Conservation (phyloP, 1,284 basidiomycete species). For the Mixia osmundae region DNA sequence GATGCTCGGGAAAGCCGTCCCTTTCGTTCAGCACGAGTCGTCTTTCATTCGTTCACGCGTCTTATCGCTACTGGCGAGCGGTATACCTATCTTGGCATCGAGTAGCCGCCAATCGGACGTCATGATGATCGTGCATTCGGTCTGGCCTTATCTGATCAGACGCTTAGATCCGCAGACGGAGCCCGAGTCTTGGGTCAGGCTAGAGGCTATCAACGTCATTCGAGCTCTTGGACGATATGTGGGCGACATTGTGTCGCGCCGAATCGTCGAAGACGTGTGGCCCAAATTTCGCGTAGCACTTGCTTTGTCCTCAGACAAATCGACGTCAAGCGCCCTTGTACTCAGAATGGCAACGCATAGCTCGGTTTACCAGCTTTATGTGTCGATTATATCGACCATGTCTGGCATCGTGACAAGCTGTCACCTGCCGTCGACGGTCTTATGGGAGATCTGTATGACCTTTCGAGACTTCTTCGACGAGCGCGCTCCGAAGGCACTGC, state of each 20-base stretch:
- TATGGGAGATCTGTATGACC: no score
- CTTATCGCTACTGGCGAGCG: slow-evolving; percentile 41
- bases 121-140: slow-evolving; percentile 53
- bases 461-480: no score
- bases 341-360: no score
- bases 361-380: no score
- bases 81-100: slow-evolving; percentile 38
- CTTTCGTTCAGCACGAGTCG: slow-evolving; percentile 67
- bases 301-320: no score
- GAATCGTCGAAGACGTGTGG: slow-evolving; percentile 75
- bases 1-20: slow-evolving; percentile 61
- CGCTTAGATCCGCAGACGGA: slow-evolving; percentile 27
- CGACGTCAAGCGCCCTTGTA: no score
- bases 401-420: no score
- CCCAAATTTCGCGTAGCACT: no score
- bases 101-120: slow-evolving; percentile 34
- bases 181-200: slow-evolving; percentile 35
- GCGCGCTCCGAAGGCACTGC: no score
- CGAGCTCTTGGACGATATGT: slow-evolving; percentile 40
- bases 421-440: no score
- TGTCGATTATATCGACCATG: no score
- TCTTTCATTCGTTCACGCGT: slow-evolving; percentile 59
- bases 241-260: slow-evolving; percentile 55
- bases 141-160: slow-evolving; percentile 73
- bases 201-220: slow-evolving; percentile 43